Evolutionary conservation across 495 filamentous ascomycete genomes (phyloP), one percentile per base, ranked within the genome.

Genomic region (Aspergillus cavernicola): DNA sequence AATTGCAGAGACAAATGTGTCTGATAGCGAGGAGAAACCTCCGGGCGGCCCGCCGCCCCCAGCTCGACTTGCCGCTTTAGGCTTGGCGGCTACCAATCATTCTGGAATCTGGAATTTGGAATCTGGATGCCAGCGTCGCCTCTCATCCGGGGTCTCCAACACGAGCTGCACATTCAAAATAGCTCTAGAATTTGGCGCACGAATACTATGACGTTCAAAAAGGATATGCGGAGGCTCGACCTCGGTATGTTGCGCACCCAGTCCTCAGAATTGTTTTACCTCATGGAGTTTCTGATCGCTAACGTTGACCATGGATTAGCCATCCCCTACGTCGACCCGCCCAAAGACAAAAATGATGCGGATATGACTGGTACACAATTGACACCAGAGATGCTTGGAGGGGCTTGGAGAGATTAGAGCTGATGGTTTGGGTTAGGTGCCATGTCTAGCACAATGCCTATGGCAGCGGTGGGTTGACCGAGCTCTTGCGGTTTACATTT

Each of bases 171-270:
- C n/a, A n/a, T n/a, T n/a, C n/a, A n/a, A n/a, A n/a, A n/a, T n/a
- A n/a, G n/a, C n/a, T n/a, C n/a, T n/a, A n/a, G n/a, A n/a, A n/a
- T n/a, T n/a, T n/a, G n/a, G n/a, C n/a, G n/a, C n/a, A n/a, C n/a
- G n/a, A n/a, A 13, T 38, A 10, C 19, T 31, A 91, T 91, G 86
- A 72, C 87, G 22, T 79, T 80, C 31, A 88, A 83, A 68, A 95
- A 91, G 69, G 90, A 96, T 68, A 90, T 92, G 88, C 84, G 90
- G 29, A 79, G 90, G 62, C 73, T 79, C 43, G 90, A 96, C 71
- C 80, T 96, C 56, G 82, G 91, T 96, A 78, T 62, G 78, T 70
- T 11, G 23, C n/a, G 11, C 16, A 16, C 38, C 42, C 43, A 18
- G 28, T 43, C 33, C 12, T 20, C 20, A 12, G 13, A 29, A 18